Conservation (phyloP, 2,329 filamentous ascomycete species). For the Xylaria sp. region DNA sequence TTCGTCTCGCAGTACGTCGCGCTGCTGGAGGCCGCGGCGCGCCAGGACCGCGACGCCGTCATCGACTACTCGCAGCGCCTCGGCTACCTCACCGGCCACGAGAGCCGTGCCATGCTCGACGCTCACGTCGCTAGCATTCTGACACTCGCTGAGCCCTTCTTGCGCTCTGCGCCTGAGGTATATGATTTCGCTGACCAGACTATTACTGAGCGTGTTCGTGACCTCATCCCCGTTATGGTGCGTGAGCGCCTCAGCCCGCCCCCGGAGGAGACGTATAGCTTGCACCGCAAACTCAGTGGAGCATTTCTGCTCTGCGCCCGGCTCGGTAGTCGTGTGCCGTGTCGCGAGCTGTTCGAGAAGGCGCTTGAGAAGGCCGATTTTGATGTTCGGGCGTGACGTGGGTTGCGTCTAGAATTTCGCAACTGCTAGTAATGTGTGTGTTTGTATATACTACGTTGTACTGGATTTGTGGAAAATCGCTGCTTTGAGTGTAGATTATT, state of each 20-base stretch:
- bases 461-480: conserved; percentile 2
- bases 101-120: conserved; percentile 85
- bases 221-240: conserved; percentile 92
- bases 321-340: conserved; percentile 83
- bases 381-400: no score
- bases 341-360: conserved; percentile 79
- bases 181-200: conserved; percentile 97
- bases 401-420: no score
- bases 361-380: conserved; percentile 55
- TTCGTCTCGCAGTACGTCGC: conserved; percentile 85
- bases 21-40: conserved; percentile 82
- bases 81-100: conserved; percentile 91
- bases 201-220: conserved; percentile 91
- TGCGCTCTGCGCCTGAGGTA: conserved; percentile 76
- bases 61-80: conserved; percentile 76
- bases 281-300: conserved; percentile 94
- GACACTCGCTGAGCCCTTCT: conserved; percentile 92
- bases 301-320: conserved; percentile 92
- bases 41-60: conserved; percentile 71
- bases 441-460: conserved; percentile 27
- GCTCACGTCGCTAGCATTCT: conserved; percentile 90
- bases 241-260: conserved; percentile 87
- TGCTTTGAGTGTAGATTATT: conserved; percentile 25
- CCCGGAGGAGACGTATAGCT: conserved; percentile 95
- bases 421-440: neutral